Evolutionary conservation across 2,329 filamentous ascomycete genomes (phyloP).

Genomic region (Thelonectria olida): DNA sequence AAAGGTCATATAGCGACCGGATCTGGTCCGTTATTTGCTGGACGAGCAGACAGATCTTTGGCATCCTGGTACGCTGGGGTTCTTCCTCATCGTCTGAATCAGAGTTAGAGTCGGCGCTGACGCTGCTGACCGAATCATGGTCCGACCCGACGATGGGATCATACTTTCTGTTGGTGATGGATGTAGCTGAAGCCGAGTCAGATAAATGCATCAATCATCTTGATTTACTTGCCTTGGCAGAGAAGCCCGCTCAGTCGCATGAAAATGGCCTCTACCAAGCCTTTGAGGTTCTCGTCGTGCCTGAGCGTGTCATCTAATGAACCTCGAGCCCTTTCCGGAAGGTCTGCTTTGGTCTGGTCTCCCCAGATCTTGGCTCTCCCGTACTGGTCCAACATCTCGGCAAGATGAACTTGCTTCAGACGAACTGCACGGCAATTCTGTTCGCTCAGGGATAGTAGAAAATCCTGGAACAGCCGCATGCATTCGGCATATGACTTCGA

Average conservation of each 20-base stretch:
- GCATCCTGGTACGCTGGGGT: not conserved
- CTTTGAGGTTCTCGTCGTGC: constrained; percentile 3
- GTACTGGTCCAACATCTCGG: constrained; percentile 9
- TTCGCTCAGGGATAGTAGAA: not conserved
- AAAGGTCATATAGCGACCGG: constrained; percentile 5
- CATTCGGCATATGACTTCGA: not conserved
- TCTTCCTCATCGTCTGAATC: not conserved
- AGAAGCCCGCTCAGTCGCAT: not conserved
- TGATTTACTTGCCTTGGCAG: not conserved
- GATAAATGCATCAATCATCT: not conserved
- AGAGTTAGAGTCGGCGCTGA: constrained; percentile 10
- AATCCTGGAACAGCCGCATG: not conserved
- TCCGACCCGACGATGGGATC: not conserved
- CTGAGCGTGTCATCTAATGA: constrained; percentile 9
- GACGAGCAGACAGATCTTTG: not conserved
- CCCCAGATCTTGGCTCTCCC: constrained; percentile 14
- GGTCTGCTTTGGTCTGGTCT: not conserved
- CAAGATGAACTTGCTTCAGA: not conserved
- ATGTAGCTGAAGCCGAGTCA: not conserved
- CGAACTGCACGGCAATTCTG: not conserved
- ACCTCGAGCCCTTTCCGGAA: constrained; percentile 2
- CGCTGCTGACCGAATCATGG: constrained; percentile 9
- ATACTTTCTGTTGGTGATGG: constrained; percentile 1
- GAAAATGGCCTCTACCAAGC: not conserved
- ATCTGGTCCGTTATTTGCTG: constrained; percentile 9